Conservation (phyloP, 805 yeast species). For the Candida endomychidarum region DNA sequence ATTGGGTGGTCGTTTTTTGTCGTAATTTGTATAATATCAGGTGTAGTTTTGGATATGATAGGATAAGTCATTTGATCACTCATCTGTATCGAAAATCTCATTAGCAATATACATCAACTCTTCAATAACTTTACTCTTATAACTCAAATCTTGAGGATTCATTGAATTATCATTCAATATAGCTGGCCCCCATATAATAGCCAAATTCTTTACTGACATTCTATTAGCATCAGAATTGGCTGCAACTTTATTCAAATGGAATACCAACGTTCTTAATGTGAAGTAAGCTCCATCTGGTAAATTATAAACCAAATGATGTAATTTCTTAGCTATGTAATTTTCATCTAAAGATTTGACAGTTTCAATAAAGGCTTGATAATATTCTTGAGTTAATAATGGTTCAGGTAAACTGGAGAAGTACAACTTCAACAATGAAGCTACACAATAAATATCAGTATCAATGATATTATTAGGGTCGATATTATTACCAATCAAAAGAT, state of each 20-base stretch:
- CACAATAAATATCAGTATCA: constrained; percentile 80
- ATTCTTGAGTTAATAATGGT: constrained; percentile 70
- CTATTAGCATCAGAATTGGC: constrained; percentile 62
- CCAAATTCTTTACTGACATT: constrained; percentile 79
- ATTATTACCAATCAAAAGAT: constrained; percentile 41
- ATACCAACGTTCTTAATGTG: constrained; percentile 78
- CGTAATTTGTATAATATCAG: neutral
- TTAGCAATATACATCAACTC: constrained; percentile 80
- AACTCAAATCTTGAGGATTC: constrained; percentile 71
- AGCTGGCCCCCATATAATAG: constrained; percentile 95
- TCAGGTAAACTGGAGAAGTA: constrained; percentile 86
- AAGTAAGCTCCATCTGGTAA: constrained; percentile 95
- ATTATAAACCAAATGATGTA: constrained; percentile 85
- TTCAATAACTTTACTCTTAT: constrained; percentile 76
- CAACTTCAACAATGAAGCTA: constrained; percentile 83
- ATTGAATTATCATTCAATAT: constrained; percentile 65
- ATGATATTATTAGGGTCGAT: constrained; percentile 46
- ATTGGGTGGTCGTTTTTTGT: no score
- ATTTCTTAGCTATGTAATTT: constrained; percentile 58
- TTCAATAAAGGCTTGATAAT: constrained; percentile 60
- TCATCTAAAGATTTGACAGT: constrained; percentile 57
- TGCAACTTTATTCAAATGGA: constrained; percentile 79
- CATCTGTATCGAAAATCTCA: constrained; percentile 60
- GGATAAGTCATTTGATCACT: constrained; percentile 10
- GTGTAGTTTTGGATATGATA: constrained; percentile 1